Evolutionary conservation across 2,329 filamentous ascomycete species (phyloP), one percentile per base, ranked within the genome.

Genomic region (Tolypocladium endophyticum): DNA sequence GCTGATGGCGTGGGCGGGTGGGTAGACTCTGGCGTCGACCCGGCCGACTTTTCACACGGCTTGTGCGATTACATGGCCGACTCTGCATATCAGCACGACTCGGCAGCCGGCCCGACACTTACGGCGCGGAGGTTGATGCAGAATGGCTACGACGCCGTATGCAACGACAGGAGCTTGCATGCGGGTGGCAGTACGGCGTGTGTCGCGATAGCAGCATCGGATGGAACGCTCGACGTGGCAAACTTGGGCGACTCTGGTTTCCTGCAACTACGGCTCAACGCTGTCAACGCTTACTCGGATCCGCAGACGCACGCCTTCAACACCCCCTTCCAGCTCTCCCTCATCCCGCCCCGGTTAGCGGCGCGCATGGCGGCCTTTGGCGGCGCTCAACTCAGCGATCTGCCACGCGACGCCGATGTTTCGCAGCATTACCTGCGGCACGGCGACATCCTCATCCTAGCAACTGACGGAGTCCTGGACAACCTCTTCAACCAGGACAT

Each of bases 241-340:
- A 99, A 99, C 74, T 81, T 99, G 39, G 94, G 94, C 64, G 94
- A 99, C 76, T 97, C 92, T 33, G 94, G 94, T 38, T 97, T 92
- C 72, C 82, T 97, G 59, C 88, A 96, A 62, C 80, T 97, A 61
- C 86, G 92, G 18, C 83, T 90, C 33, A 95, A 93, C 65, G 90
- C 89, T 18, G 89, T 99, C 38, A 88, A 94, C 72, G 84, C 88
- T 59, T 87, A 86, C 69, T 96, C 92, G 2, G 83, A 87, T 55
- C 88, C 91, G 30, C 94, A 99, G 74, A 97, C 92, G 0, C 94
- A 99, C 73, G 92, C 88, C 52, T 99, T 99, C 81, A 99, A 99
- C 74, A 97, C 94, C 0, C 94, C 94, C 0, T 99, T 90, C 70
- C 94, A 99, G 73, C 83, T 99, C 47, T 93, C 91, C 58, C 86